Evolutionary conservation across 2,329 filamentous ascomycete species (phyloP), one percentile per base, ranked within the genome.

Genomic region (Colletotrichum plurivorum): DNA sequence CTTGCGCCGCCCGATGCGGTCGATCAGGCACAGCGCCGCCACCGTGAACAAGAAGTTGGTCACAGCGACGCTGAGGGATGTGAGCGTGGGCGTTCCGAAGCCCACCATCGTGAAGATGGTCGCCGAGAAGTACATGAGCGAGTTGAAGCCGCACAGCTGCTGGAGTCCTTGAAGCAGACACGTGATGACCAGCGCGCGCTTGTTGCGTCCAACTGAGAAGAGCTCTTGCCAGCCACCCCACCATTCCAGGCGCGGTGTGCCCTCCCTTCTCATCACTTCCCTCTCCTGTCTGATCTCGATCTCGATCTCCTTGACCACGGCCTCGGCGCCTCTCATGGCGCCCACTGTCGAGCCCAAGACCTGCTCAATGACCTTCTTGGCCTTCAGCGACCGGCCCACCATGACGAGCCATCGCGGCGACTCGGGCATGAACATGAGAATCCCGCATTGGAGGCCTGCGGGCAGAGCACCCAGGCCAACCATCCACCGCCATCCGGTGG

Each of bases 91-190:
- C 63, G 90, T 92, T 49, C 87, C 85, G 77, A 97, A 97, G 1
- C 92, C 92, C 1, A 97, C 87, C 39, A 94, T 85, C 3, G 88
- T 87, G 76, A 95, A 95, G 36, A 95, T 94, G 8, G 93, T 94
- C 4, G 92, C 93, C 0, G 93, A 94, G 77, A 94, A 97, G 80
- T 97, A 97, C 94, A 97, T 97, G 36, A 97, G 84, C 12, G 93
- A 94, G 81, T 97, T 97, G 52, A 96, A 96, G 1, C 93, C 94
- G 75, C 93, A 96, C 1, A 97, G 86, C 78, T 98, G 95, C 80
- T 98, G 95, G 7, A 97, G 83, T 0, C 90, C 94, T 76, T 98
- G 95, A 2, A 98, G 85, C 72, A 96, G 87, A 80, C 94, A 97
- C 1, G 95, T 94, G 76, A 98, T 96, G 0, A 88, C 88, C 76